Percentiles rank a stretch among this genome's conserved stretches.
Evolutionary conservation across 2,329 filamentous ascomycete genomes (phyloP).

Genomic region (Ophiostoma ips): DNA sequence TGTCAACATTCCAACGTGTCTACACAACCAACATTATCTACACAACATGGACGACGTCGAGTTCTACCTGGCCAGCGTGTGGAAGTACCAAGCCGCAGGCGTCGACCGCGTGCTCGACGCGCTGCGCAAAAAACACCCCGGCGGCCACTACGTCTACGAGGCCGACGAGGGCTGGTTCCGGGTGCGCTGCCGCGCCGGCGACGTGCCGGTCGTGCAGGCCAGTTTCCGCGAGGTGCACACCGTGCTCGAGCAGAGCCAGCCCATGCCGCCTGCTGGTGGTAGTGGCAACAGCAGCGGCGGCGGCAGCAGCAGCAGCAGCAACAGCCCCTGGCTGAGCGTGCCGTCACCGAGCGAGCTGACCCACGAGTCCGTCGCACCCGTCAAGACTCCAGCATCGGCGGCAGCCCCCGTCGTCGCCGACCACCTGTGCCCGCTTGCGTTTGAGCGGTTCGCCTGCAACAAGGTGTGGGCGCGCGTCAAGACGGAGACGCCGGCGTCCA

Average conservation of each 20-base stretch:
- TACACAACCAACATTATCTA: too few species aligned
- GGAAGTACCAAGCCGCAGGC: slow-evolving; percentile 16
- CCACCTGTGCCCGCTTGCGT: slow-evolving; percentile 9
- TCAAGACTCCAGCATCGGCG: too few species aligned
- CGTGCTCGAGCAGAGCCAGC: slow-evolving; percentile 7
- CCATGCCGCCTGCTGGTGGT: too few species aligned
- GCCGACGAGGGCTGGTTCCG: slow-evolving; percentile 15
- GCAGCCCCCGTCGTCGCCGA: not conserved
- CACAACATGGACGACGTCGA: slow-evolving; percentile 12
- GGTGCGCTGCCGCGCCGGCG: slow-evolving; percentile 11
- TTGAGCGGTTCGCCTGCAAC: slow-evolving; percentile 9
- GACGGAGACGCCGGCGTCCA: slow-evolving; percentile 10
- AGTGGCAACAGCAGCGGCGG: too few species aligned
- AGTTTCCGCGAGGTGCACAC: slow-evolving; percentile 9
- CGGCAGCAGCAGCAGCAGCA: too few species aligned
- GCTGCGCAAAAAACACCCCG: slow-evolving; percentile 12
- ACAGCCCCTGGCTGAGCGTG: not conserved
- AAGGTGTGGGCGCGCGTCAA: slow-evolving; percentile 16
- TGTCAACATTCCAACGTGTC: too few species aligned
- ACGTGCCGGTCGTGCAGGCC: slow-evolving; percentile 10
- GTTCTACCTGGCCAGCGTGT: slow-evolving; percentile 18
- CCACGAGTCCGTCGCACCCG: not conserved
- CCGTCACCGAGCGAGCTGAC: not conserved
- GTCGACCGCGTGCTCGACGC: slow-evolving; percentile 14
- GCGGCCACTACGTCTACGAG: slow-evolving; percentile 16